Evolutionary conservation across 257 asterid genomes (phyloP), one percentile per base, ranked within the genome.

Genomic region (Galeopsis tetrahit): DNA sequence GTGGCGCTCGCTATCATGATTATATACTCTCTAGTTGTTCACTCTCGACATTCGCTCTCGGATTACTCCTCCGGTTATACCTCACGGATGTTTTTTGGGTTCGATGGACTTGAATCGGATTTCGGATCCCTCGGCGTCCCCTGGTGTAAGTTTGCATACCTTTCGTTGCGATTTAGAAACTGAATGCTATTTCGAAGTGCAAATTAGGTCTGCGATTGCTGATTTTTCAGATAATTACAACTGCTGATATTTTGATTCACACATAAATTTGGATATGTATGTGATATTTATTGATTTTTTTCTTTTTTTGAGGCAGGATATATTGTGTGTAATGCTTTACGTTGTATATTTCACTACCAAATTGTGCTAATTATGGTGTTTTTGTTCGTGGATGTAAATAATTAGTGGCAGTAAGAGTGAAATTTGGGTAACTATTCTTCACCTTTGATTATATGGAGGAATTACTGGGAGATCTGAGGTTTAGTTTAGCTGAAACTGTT

Each of bases 101-200:
- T 76, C 63, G 92, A 90, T 34, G 94, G 78, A 48, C 83, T 84
- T 39, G 96, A 88, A 35, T 83, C 96, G 4, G 96, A 88, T 77
- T 92, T 90, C 61, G 96, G 94, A 77, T 82, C 92, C 77, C 98
- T 92, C 53, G 98, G 98, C 44, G 96, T 92, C 72, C 96, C 96
- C 64, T 90, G 96, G 95, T 92, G 98, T 92, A 86, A 85, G 93
- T 71, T 66, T 9, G 53, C 44, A 4, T 10, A 13, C 79, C 59
- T 56, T 70, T 51, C 17, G 11, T 73, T 78, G 35, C 11, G 31
- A 49, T 33, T 68, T 68, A 46, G 33, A 15, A 4, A 40, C 6
- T 21, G 9, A 28, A 15, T 43, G n/a, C 68, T 14, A 13, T 63
- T 58, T 70, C 42, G 6, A 14, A 21, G 28, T 55, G 65, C 43